phyloP scores from a whole-genome alignment of 768 basidiomycete species.

The Rhodotorula kratochvilovae region DNA sequence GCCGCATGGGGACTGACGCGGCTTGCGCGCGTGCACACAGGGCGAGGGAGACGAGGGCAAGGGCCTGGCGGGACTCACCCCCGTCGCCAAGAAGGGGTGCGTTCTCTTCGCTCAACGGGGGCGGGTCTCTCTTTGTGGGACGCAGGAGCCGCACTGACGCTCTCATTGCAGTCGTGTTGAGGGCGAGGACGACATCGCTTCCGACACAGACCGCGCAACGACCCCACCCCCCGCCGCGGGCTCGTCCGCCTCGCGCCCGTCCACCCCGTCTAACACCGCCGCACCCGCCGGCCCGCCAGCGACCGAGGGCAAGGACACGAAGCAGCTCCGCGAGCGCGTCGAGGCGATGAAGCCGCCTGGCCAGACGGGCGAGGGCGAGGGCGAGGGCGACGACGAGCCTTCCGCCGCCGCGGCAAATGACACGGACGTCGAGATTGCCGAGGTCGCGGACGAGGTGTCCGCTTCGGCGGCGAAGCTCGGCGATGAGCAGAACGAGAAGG shows the following conservation, averaged over 20 bases:
- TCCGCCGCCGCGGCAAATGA: background rate
- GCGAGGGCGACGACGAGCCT: background rate
- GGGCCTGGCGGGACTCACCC: conserved; percentile 15
- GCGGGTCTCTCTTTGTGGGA: too few relatives aligned
- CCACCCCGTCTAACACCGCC: background rate
- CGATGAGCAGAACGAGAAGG: conserved; percentile 14
- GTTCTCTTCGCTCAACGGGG: too few relatives aligned
- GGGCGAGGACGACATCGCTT: background rate
- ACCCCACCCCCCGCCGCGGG: background rate
- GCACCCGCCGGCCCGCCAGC: background rate
- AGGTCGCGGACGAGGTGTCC: conserved; percentile 19
- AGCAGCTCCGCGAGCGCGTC: conserved; percentile 34
- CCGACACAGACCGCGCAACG: background rate
- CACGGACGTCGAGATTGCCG: conserved; percentile 20
- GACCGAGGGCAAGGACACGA: conserved; percentile 37
- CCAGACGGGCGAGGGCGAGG: background rate
- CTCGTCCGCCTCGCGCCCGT: background rate
- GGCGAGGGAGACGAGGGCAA: conserved; percentile 24
- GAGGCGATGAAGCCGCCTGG: conserved; percentile 29
- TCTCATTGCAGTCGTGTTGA: conserved; percentile 11
- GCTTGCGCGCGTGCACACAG: background rate
- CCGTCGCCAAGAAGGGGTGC: conserved; percentile 36
- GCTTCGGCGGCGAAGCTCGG: conserved; percentile 10
- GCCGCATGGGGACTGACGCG: background rate
- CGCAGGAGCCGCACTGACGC: too few relatives aligned